Percentiles rank a stretch among this genome's conserved stretches.
Evolutionary conservation across 1,139 yeast species (phyloP).

Genomic region (Geotrichum armillariae): DNA sequence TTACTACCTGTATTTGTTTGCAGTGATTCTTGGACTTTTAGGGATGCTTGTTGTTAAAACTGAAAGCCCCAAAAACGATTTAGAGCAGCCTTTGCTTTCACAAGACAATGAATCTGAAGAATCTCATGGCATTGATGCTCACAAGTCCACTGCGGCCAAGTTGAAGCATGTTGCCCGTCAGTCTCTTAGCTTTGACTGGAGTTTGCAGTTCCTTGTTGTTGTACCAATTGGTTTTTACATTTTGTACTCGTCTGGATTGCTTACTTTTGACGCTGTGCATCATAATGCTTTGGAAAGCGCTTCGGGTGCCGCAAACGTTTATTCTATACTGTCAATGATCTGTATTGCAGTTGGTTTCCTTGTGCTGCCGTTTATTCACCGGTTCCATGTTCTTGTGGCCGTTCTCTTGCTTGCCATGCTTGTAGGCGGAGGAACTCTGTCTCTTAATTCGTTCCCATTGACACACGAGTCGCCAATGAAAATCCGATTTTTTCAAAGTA

Average conservation of each 20-base stretch:
- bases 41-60: conserved; percentile 37
- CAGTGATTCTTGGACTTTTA: conserved; percentile 56
- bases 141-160: conserved; percentile 27
- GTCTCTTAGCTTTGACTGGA: conserved; percentile 73
- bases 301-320: conserved; percentile 49
- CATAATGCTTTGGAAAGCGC: conserved; percentile 71
- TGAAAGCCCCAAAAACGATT: neutral
- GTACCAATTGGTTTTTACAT: conserved; percentile 65
- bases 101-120: conserved; percentile 5
- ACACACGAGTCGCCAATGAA: conserved; percentile 63
- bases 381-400: conserved; percentile 56
- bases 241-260: conserved; percentile 46
- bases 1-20: conserved; percentile 52
- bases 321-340: conserved; percentile 42
- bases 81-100: neutral
- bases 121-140: conserved; percentile 16
- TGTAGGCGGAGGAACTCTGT: conserved; percentile 42
- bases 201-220: conserved; percentile 63
- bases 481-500: conserved; percentile 61
- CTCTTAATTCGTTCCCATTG: conserved; percentile 53
- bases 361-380: conserved; percentile 69
- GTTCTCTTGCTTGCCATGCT: conserved; percentile 43
- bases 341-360: conserved; percentile 54
- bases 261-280: conserved; percentile 61
- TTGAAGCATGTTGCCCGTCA: conserved; percentile 35